phyloP scores from a whole-genome alignment of 2,329 filamentous ascomycete genomes.

The Aulographum hederae region DNA sequence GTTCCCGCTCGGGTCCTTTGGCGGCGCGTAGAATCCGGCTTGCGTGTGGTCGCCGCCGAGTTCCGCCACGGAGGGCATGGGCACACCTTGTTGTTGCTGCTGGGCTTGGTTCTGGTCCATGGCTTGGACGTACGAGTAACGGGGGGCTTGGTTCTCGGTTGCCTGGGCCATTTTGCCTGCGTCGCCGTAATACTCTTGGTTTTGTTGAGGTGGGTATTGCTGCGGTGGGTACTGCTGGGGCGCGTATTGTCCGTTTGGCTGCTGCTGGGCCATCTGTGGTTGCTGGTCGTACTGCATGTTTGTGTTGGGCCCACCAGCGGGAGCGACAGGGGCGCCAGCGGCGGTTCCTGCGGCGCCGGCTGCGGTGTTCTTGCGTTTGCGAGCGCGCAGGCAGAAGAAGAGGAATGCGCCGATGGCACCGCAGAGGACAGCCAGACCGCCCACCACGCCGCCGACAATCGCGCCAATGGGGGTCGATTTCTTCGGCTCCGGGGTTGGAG shows the following conservation, averaged over 20 bases:
- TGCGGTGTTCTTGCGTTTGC: constrained; percentile 1
- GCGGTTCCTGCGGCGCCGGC: not conserved
- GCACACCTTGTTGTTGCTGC: too few species aligned
- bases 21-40: too few species aligned
- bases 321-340: not conserved
- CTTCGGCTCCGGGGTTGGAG: not conserved
- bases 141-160: too few species aligned
- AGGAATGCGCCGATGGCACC: constrained; percentile 1
- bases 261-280: not conserved
- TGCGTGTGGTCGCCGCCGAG: too few species aligned
- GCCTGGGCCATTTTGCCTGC: too few species aligned
- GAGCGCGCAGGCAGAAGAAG: constrained; percentile 1
- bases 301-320: not conserved
- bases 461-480: constrained; percentile 1
- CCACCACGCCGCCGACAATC: constrained; percentile 5
- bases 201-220: too few species aligned
- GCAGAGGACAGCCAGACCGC: constrained; percentile 3
- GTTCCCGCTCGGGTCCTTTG: too few species aligned
- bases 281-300: not conserved
- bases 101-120: too few species aligned
- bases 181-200: too few species aligned
- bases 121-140: too few species aligned
- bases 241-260: not conserved
- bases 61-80: too few species aligned
- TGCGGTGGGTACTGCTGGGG: not conserved